Percentiles rank a stretch among this genome's conserved stretches.
Conservation (phyloP, 1,284 basidiomycete species). For the Clitocybe nebularis region DNA sequence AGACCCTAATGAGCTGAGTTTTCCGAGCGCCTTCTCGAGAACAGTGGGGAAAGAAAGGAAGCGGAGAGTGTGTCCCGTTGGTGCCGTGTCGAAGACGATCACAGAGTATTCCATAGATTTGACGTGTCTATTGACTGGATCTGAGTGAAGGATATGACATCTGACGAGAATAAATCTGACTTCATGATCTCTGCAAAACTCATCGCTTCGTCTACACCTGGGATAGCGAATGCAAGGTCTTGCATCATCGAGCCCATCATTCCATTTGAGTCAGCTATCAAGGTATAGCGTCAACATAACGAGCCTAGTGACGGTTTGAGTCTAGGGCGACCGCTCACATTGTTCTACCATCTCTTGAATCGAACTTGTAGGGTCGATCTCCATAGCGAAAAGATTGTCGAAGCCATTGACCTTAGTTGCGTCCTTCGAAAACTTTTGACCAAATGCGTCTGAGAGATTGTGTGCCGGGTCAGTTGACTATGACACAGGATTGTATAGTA, state of each 20-base stretch:
- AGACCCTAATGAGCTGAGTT: slow-evolving; percentile 87
- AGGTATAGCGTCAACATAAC: too few relatives aligned
- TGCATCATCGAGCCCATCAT: slow-evolving; percentile 99
- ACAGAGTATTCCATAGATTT: slow-evolving; percentile 99
- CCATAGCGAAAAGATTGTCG: slow-evolving; percentile 96
- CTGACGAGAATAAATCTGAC: slow-evolving; percentile 41
- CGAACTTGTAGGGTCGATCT: slow-evolving; percentile 96
- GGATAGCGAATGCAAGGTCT: slow-evolving; percentile 97
- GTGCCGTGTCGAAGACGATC: slow-evolving; percentile 98
- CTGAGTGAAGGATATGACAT: slow-evolving; percentile 4
- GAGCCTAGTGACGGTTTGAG: too few relatives aligned
- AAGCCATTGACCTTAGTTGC: slow-evolving; percentile 99
- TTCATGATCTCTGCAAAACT: slow-evolving; percentile 99
- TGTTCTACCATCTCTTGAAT: slow-evolving; percentile 99
- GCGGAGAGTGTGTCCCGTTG: slow-evolving; percentile 96
- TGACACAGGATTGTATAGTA: slow-evolving; percentile 1
- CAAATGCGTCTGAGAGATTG: slow-evolving; percentile 98
- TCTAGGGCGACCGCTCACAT: too few relatives aligned
- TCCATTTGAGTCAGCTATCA: slow-evolving; percentile 87
- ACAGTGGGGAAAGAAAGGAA: slow-evolving; percentile 98
- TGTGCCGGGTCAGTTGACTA: slow-evolving; percentile 99
- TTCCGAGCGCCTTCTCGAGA: slow-evolving; percentile 95
- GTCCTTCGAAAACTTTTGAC: slow-evolving; percentile 99
- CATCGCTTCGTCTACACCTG: slow-evolving; percentile 99
- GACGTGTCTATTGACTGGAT: slow-evolving; percentile 69